These are phyloP conservation scores for Acarospora socialis DNA, from an alignment of 2,329 filamentous ascomycete species.

Conservation along the genomic window DNA sequence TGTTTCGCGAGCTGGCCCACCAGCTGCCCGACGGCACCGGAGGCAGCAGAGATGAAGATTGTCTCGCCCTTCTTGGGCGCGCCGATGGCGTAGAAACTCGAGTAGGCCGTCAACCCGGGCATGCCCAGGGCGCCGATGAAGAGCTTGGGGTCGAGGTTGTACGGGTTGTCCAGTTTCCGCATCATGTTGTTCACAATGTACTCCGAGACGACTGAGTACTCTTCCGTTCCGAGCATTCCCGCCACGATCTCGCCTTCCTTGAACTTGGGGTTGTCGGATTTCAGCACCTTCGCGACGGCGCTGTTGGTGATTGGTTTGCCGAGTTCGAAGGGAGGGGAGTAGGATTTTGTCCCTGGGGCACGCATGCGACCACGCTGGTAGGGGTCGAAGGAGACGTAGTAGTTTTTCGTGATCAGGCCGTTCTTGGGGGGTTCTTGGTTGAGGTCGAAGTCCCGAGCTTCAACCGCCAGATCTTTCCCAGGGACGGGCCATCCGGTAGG, in stretches of 20 bases:
- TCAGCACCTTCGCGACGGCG: conserved; percentile 54
- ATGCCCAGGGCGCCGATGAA: conserved; percentile 69
- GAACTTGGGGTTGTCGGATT: conserved; percentile 50
- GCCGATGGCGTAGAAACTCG: conserved; percentile 59
- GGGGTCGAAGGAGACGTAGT: conserved; percentile 67
- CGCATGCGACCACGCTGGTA: conserved; percentile 77
- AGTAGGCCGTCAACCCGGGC: conserved; percentile 64
- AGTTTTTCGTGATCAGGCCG: conserved; percentile 54
- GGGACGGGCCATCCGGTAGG: conserved; percentile 13
- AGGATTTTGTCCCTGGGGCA: conserved; percentile 48
- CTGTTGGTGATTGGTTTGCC: conserved; percentile 50
- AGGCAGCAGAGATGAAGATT: conserved; percentile 68
- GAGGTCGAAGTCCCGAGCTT: conserved; percentile 11
- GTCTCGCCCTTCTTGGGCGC: conserved; percentile 64
- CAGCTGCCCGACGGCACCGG: conserved; percentile 67
- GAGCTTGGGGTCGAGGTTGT: conserved; percentile 48
- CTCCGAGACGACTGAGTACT: conserved; percentile 49
- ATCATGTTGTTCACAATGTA: conserved; percentile 24
- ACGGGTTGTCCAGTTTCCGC: conserved; percentile 52
- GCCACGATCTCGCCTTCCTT: conserved; percentile 52
- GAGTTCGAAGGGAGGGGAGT: conserved; percentile 47
- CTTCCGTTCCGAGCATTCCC: conserved; percentile 44
- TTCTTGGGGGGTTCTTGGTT: conserved; percentile 33
- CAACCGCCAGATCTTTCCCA: conserved; percentile 11
- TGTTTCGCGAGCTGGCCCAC: conserved; percentile 75